Percentiles rank a stretch among this genome's conserved stretches.
Evolutionary conservation across 2,329 filamentous ascomycete genomes (phyloP).

Genomic region (Onygenales sp.): DNA sequence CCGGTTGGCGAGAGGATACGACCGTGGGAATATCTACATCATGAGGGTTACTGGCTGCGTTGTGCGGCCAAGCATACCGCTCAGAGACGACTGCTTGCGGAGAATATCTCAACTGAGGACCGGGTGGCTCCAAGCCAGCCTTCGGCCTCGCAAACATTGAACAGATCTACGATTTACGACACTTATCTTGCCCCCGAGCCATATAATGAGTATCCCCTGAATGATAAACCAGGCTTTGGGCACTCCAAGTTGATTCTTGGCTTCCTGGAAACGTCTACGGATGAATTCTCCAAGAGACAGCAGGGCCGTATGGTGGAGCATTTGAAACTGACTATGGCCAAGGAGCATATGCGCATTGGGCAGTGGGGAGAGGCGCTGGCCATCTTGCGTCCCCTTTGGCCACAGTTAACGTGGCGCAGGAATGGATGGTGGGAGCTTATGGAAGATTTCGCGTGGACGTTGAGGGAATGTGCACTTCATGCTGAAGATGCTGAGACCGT

Average conservation of each 20-base stretch:
- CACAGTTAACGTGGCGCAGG: constrained; percentile 47
- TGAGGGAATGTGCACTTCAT: constrained; percentile 44
- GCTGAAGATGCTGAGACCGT: constrained; percentile 39
- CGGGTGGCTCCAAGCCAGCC: constrained; percentile 45
- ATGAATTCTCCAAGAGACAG: constrained; percentile 42
- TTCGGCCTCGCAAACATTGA: constrained; percentile 45
- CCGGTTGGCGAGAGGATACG: constrained; percentile 39
- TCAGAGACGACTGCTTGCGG: constrained; percentile 40
- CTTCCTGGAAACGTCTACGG: constrained; percentile 38
- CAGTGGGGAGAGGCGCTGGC: constrained; percentile 43
- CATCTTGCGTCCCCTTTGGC: constrained; percentile 46
- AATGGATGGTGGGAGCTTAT: constrained; percentile 53
- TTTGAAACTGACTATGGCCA: constrained; percentile 45
- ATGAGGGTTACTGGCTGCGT: constrained; percentile 53
- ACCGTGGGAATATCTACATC: constrained; percentile 52
- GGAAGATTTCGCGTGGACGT: constrained; percentile 42
- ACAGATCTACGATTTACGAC: constrained; percentile 46
- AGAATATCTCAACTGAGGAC: constrained; percentile 51
- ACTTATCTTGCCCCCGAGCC: constrained; percentile 52
- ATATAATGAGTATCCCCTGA: constrained; percentile 43
- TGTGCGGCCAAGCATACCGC: constrained; percentile 44
- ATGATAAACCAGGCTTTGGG: constrained; percentile 37
- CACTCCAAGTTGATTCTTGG: constrained; percentile 42
- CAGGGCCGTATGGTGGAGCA: constrained; percentile 48
- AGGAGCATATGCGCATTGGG: constrained; percentile 42